Evolutionary conservation across 192 early-diverging fungal genomes (phyloP).

Genomic region (Coemansia biformis): DNA sequence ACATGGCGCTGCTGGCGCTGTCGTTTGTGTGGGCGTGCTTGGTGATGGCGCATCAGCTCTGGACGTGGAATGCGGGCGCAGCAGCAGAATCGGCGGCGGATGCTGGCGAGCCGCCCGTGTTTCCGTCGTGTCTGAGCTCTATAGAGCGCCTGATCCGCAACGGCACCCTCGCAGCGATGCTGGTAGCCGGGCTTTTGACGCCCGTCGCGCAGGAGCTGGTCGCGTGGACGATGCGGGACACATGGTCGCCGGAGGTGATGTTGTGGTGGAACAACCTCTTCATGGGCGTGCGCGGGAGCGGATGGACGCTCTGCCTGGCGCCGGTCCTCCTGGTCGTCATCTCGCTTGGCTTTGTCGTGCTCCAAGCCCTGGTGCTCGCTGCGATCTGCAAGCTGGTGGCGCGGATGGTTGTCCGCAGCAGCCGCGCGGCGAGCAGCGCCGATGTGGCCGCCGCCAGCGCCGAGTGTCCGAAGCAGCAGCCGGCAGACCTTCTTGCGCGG

Average conservation of each 20-base stretch:
- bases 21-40: constrained; percentile 61
- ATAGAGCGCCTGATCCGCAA: constrained; percentile 42
- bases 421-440: no score
- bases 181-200: constrained; percentile 14
- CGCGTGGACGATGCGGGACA: constrained; percentile 5
- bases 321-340: constrained; percentile 28
- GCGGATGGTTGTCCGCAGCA: not conserved
- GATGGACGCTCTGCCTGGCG: constrained; percentile 17
- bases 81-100: not conserved
- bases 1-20: constrained; percentile 63
- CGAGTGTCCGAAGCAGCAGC: no score
- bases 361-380: constrained; percentile 28
- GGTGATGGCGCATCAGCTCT: constrained; percentile 47
- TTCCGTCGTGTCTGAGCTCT: constrained; percentile 28
- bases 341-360: constrained; percentile 31
- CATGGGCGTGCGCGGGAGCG: constrained; percentile 40
- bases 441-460: no score
- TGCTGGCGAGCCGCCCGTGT: not conserved
- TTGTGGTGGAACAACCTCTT: constrained; percentile 41
- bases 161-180: constrained; percentile 17
- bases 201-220: constrained; percentile 28
- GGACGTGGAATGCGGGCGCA: constrained; percentile 21
- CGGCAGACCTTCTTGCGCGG: not conserved
- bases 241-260: constrained; percentile 21
- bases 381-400: constrained; percentile 12